These are phyloP conservation scores for Fulvia fulva DNA, from an alignment of 2,329 filamentous ascomycete genomes.

Conservation along the genomic window DNA sequence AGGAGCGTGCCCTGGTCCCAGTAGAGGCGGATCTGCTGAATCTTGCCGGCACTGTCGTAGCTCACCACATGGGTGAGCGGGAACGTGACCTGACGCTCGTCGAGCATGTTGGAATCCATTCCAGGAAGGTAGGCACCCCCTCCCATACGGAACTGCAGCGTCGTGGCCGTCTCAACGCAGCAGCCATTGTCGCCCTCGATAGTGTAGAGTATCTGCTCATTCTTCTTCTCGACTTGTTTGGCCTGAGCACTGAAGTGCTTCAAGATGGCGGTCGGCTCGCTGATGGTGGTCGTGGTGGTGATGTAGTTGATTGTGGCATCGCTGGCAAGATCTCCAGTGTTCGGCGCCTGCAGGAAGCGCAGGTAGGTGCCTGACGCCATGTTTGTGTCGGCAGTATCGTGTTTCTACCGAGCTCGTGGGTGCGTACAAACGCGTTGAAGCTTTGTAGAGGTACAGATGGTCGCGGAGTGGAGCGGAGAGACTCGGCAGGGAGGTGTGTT, in stretches of 20 bases:
- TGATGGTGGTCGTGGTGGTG: constrained; percentile 74
- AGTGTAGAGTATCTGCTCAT: constrained; percentile 68
- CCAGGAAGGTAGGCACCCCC: constrained; percentile 84
- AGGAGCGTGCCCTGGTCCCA: constrained; percentile 95
- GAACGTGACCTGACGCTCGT: constrained; percentile 73
- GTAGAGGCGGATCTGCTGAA: constrained; percentile 79
- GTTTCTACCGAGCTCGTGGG: not conserved
- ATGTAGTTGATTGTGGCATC: constrained; percentile 68
- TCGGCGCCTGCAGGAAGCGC: constrained; percentile 44
- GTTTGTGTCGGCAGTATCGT: not conserved
- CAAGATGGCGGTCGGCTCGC: constrained; percentile 69
- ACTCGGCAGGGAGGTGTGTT: not conserved
- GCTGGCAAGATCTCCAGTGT: constrained; percentile 40
- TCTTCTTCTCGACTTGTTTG: constrained; percentile 76
- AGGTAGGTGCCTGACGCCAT: constrained; percentile 39
- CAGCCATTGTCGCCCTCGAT: constrained; percentile 69
- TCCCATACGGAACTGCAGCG: constrained; percentile 72
- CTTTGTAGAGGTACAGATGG: not conserved
- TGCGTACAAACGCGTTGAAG: constrained; percentile 4
- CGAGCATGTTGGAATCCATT: constrained; percentile 89
- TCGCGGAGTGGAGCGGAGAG: not conserved
- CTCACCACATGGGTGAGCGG: constrained; percentile 88
- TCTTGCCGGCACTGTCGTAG: constrained; percentile 73
- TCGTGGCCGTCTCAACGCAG: constrained; percentile 75
- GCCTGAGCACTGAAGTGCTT: constrained; percentile 72